Evolutionary conservation across 2,329 filamentous ascomycete species (phyloP).

Genomic region (Paradendryphiella salina): DNA sequence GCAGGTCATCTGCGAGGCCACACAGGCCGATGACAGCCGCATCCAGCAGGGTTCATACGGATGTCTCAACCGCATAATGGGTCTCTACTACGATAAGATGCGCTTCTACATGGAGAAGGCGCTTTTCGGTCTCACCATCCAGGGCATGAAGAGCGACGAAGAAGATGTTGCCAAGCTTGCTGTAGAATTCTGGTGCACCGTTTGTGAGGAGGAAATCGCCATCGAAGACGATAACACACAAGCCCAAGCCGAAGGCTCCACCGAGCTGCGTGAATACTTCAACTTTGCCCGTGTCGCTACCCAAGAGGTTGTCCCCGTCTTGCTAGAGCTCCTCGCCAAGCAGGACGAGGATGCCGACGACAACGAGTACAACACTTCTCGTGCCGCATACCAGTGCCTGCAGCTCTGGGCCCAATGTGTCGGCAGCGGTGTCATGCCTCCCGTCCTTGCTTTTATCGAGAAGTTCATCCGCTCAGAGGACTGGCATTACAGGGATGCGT

Average conservation of each 20-base stretch:
- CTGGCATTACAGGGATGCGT: conserved; percentile 93
- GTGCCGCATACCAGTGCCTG: conserved; percentile 93
- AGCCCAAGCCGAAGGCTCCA: conserved; percentile 70
- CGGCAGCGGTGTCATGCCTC: conserved; percentile 77
- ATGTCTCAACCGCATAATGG: conserved; percentile 98
- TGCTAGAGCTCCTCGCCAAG: conserved; percentile 86
- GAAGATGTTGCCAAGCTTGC: conserved; percentile 98
- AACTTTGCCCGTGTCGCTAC: conserved; percentile 94
- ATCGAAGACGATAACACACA: conserved; percentile 96
- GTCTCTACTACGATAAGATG: conserved; percentile 99
- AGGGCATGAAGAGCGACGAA: conserved; percentile 97
- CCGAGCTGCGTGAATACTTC: conserved; percentile 88
- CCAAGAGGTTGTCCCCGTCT: conserved; percentile 89
- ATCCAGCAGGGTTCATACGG: conserved; percentile 97
- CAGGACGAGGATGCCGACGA: conserved; percentile 97
- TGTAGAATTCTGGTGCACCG: conserved; percentile 99
- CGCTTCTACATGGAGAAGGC: conserved; percentile 99
- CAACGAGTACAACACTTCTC: conserved; percentile 95
- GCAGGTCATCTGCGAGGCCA: conserved; percentile 99
- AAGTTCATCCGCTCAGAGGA: conserved; percentile 85
- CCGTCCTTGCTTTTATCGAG: conserved; percentile 90
- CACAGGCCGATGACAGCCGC: conserved; percentile 84
- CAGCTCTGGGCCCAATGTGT: conserved; percentile 95
- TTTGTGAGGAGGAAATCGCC: conserved; percentile 96
- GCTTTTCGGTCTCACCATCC: conserved; percentile 92